Evolutionary conservation across 73 alveolate species (phyloP), one percentile per base, ranked within the genome.

Genomic region (Paraurostyla sp.): DNA sequence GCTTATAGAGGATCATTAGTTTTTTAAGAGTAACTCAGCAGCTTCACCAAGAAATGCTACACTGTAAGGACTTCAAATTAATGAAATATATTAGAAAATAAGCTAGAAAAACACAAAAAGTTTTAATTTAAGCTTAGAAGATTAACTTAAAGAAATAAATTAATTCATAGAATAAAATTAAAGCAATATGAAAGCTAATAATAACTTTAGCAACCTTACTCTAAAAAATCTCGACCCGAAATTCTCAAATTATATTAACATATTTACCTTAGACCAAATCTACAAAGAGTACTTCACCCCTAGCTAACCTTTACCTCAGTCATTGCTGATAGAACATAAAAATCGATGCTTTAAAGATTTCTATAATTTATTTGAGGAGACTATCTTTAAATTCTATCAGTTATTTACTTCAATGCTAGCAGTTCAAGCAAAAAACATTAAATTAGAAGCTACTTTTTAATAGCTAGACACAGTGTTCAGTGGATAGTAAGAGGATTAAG

Each of bases 291-390:
- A 38, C 36, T 65, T 65, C 25, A 18, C 16, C 3, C 4, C 25
- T 6, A 40, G 42, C 41, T 13, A 3, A 2, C 46, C 82, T 15
- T 38, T 42, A 1, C 41, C 56, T 6, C 30, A 54, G 69, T 54
- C 69, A 54, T 54, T 54, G 69, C 40, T 9, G 9, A 33, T 73
- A 23, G 86, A 73, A 45, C 2, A 22, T 16, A 73, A 73, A 73
- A 73, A 42, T 16, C 9, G 65, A 73, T n/a, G 22, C 30, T 73
- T 73, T 73, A 73, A 73, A 56, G 86, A 73, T 25, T 36, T 73
- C 13, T 73, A 45, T 73, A 73, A 73, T 45, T 2, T 73, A 25
- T 2, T 73, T 9, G 86, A 73, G 36, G 86, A 73, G 0, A 3
- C 82, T 11, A 65, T 58, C 13, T 40, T 65, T 33, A 65, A 65